Base-by-base conservation (phyloP, 306 rosid species). In the Prunus mume region DNA sequence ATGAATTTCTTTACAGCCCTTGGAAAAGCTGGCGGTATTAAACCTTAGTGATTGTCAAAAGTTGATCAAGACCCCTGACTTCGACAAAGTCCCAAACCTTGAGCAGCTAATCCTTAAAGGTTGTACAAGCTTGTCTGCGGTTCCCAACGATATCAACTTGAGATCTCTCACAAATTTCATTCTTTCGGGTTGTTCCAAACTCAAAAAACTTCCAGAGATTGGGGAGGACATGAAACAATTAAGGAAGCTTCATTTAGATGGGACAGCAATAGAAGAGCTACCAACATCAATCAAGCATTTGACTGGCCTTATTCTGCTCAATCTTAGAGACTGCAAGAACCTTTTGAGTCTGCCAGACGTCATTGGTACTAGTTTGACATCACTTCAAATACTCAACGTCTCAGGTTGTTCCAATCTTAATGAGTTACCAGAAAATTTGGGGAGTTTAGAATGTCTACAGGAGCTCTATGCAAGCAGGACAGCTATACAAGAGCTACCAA, bases 171-270 rank as follows among this genome's bases (percentile, higher is more conserved):
- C 2, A 34, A 64, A 22, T 17, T 9, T 64, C 6, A 32, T 64
- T 64, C 69, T 64, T 34, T 64, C 69, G 25, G 49, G 69, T 34
- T 64, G 69, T 32, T 64, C 47, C 47, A 34, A 9, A 32, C 69
- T 64, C 1, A 14, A 3, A 9, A 64, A 34, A 12, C 47, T 64
- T 30, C 69, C 69, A 4, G 49, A 64, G 25, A 8, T 64, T 32
- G 46, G 47, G 13, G 49, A 45, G 46, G 49, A 45, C 62, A 77
- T 77, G 80, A 46, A 27, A 28, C 50, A 30, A 25, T 9, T 77
- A 30, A 20, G 15, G 5, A 38, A 64, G 34, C 82, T 78, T 64
- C 32, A 79, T 52, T 65, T 79, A n/a, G 78, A 79, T 1, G 68
- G 57, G 41, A 72, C 78, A 3, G 57, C 73, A 11, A 27, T 72